phyloP scores from a whole-genome alignment of 2,329 filamentous ascomycete genomes.

The Venturiaceae sp. region DNA sequence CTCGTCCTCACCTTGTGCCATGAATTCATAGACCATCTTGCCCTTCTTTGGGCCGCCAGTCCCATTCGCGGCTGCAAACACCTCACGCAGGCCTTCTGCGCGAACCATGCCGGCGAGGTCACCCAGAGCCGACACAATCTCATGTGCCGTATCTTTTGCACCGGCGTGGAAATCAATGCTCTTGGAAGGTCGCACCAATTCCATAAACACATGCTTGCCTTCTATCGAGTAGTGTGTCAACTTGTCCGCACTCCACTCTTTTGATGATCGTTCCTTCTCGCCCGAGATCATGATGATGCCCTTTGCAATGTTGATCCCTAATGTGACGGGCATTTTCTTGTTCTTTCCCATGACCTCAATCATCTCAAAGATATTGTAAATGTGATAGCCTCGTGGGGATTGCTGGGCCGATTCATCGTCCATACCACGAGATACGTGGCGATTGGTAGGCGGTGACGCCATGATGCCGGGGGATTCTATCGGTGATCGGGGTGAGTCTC shows the following conservation, averaged over 20 bases:
- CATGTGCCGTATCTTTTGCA: constrained; percentile 90
- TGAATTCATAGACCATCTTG: constrained; percentile 86
- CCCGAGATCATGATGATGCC: constrained; percentile 86
- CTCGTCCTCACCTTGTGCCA: constrained; percentile 93
- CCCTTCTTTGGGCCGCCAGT: constrained; percentile 66
- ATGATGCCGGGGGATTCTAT: constrained; percentile 27
- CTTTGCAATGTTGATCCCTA: constrained; percentile 86
- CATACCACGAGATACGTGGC: constrained; percentile 30
- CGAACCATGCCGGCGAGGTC: constrained; percentile 80
- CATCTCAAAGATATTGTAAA: constrained; percentile 98
- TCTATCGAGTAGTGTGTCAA: constrained; percentile 97
- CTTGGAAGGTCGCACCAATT: constrained; percentile 84
- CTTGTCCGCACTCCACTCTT: constrained; percentile 90
- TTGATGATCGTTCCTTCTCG: constrained; percentile 72
- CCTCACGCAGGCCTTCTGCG: constrained; percentile 75
- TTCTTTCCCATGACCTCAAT: constrained; percentile 92
- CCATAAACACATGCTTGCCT: constrained; percentile 95
- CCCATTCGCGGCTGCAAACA: constrained; percentile 70
- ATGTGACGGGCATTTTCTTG: constrained; percentile 95
- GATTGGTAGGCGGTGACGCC: constrained; percentile 47
- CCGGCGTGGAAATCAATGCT: constrained; percentile 96
- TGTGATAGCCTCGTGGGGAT: constrained; percentile 74
- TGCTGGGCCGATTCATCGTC: constrained; percentile 35
- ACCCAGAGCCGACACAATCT: constrained; percentile 80
- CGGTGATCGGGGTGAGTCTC: background rate